Percentiles rank a stretch among this genome's conserved stretches.
These are phyloP conservation scores for Pseudozyma pruni DNA, from an alignment of 1,284 basidiomycete species.

Conservation along the genomic window DNA sequence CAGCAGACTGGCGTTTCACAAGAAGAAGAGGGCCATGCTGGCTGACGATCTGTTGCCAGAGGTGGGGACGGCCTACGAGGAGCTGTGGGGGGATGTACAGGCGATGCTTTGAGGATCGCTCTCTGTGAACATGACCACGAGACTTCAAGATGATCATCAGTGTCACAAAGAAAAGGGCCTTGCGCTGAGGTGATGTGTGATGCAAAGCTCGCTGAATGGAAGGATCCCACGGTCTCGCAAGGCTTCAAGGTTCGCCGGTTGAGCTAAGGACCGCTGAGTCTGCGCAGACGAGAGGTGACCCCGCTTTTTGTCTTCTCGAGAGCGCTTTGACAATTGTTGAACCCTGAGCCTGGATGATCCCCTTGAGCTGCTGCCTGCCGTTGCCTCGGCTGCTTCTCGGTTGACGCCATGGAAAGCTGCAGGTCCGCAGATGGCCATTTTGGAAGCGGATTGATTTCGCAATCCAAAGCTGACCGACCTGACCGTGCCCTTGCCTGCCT, in stretches of 20 bases:
- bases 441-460: neutral
- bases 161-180: too few species aligned
- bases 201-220: too few species aligned
- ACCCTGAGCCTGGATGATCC: neutral
- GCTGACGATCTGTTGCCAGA: constrained; percentile 81
- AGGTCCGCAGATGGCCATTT: constrained; percentile 1
- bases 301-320: too few species aligned
- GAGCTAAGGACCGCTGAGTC: too few species aligned
- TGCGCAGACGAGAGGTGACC: too few species aligned
- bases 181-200: too few species aligned
- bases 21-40: constrained; percentile 82
- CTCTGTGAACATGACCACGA: too few species aligned
- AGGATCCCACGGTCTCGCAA: too few species aligned
- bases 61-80: constrained; percentile 68
- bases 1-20: constrained; percentile 79
- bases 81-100: constrained; percentile 36
- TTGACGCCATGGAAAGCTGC: too few species aligned
- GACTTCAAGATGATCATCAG: too few species aligned
- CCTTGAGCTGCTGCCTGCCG: too few species aligned
- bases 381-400: neutral
- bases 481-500: neutral
- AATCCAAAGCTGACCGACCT: neutral
- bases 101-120: constrained; percentile 4
- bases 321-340: neutral
- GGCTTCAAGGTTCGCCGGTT: too few species aligned